Percentiles rank a stretch among this genome's conserved stretches.
These are phyloP conservation scores for Hygrocybe coccinea DNA, from an alignment of 768 basidiomycete species.

Conservation along the genomic window DNA sequence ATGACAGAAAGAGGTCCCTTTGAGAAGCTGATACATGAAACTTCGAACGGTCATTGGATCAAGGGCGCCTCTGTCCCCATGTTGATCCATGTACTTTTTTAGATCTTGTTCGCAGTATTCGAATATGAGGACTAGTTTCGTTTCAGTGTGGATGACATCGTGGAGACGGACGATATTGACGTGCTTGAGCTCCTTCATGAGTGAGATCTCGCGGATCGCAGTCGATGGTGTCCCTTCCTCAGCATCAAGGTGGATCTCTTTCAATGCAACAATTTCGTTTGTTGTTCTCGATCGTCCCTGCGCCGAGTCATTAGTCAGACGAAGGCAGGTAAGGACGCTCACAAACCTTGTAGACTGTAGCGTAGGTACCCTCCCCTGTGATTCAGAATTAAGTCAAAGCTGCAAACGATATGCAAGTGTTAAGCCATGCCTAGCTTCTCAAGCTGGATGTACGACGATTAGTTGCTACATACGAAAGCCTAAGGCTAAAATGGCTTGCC, in stretches of 20 bases:
- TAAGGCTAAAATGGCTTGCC: conserved; percentile 27
- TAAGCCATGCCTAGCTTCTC: conserved; percentile 73
- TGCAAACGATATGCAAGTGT: background rate
- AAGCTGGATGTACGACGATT: conserved; percentile 41
- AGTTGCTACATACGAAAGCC: conserved; percentile 1
- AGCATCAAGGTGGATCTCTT: conserved; percentile 98
- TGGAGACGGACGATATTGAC: conserved; percentile 97
- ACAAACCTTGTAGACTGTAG: conserved; percentile 91
- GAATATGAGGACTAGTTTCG: conserved; percentile 96
- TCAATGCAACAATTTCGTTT: conserved; percentile 97
- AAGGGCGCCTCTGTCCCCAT: conserved; percentile 92
- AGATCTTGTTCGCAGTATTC: conserved; percentile 98
- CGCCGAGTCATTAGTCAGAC: conserved; percentile 1
- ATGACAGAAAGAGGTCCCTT: conserved; percentile 97
- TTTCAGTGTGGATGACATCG: conserved; percentile 98
- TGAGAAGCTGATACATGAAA: conserved; percentile 97
- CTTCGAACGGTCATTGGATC: conserved; percentile 87
- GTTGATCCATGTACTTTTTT: conserved; percentile 98
- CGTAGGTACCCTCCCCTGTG: conserved; percentile 87
- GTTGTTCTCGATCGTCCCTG: conserved; percentile 94
- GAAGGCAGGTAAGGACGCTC: background rate
- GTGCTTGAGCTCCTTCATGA: conserved; percentile 99
- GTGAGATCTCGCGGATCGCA: conserved; percentile 96
- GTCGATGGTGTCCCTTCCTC: conserved; percentile 99
- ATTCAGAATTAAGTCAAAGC: conserved; percentile 1